Conservation (phyloP, 331 rosid genomes). For the Prunus yedoensis region DNA sequence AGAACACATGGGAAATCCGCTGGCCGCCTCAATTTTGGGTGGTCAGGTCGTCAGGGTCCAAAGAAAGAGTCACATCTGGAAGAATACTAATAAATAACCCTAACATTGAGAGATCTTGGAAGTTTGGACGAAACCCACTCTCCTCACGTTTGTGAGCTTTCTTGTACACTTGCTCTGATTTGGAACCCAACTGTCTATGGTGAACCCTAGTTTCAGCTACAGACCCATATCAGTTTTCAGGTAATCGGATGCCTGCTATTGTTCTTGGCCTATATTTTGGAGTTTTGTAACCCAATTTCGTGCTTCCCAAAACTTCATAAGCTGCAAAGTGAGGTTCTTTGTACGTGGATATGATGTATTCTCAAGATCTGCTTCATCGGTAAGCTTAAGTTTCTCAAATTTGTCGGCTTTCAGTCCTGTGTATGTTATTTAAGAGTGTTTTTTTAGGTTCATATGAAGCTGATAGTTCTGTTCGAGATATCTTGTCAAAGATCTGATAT, state of each 20-base stretch:
- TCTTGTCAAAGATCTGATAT: not conserved
- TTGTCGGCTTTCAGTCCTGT: slow-evolving; percentile 3
- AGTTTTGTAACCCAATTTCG: not conserved
- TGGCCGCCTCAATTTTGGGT: not conserved
- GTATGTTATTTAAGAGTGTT: not conserved
- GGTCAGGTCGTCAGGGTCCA: not conserved
- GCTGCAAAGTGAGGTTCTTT: slow-evolving; percentile 8
- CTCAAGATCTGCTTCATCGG: slow-evolving; percentile 19
- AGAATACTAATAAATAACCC: not conserved
- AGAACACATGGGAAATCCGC: not conserved
- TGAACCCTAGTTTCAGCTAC: not conserved
- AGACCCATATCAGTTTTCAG: slow-evolving; percentile 13
- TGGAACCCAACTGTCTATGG: not conserved
- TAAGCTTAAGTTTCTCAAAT: not conserved
- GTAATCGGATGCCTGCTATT: slow-evolving; percentile 8
- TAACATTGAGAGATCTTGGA: slow-evolving; percentile 2
- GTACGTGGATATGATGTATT: not conserved
- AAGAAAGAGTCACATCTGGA: not conserved
- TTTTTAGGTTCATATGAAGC: not conserved
- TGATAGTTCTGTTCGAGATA: not conserved
- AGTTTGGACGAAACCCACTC: not conserved
- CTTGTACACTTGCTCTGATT: not conserved
- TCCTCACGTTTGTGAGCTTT: not conserved
- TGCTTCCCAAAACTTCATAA: not conserved
- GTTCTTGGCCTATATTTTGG: not conserved